Conservation (phyloP, 75 land plant species). For the Cupressus sempervirens region DNA sequence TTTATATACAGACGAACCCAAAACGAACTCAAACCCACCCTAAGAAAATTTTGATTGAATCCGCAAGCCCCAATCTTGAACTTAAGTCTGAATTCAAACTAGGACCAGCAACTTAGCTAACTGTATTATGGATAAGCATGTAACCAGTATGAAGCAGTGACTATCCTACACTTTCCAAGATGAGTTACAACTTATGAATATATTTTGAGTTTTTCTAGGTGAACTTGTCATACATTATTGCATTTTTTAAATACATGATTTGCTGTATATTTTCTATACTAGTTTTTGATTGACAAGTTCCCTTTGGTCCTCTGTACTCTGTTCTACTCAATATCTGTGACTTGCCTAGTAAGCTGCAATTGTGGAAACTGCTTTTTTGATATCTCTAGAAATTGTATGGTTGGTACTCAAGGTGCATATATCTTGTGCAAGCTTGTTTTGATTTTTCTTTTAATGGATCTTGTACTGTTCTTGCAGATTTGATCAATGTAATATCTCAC, state of each 20-base stretch:
- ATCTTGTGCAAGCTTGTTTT: not conserved
- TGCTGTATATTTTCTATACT: not conserved
- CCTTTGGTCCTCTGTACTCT: no score
- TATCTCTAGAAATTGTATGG: not conserved
- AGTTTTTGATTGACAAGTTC: not conserved
- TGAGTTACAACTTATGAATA: not conserved
- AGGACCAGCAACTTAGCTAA: no score
- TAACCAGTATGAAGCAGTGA: not conserved
- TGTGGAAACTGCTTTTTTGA: not conserved
- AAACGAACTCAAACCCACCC: no score
- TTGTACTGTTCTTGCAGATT: conserved; percentile 32
- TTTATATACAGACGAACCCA: no score
- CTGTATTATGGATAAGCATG: not conserved
- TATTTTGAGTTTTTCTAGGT: no score
- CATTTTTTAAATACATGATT: no score
- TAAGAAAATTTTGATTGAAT: no score
- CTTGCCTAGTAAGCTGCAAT: not conserved
- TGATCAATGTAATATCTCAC: conserved; percentile 67
- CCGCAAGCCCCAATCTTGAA: no score
- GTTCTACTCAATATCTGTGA: no score
- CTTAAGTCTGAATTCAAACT: no score
- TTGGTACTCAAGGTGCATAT: not conserved
- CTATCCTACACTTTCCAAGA: not conserved
- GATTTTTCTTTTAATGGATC: not conserved
- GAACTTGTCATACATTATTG: no score